phyloP scores from a whole-genome alignment of 805 yeast genomes.

The Suhomyces faveliae region DNA sequence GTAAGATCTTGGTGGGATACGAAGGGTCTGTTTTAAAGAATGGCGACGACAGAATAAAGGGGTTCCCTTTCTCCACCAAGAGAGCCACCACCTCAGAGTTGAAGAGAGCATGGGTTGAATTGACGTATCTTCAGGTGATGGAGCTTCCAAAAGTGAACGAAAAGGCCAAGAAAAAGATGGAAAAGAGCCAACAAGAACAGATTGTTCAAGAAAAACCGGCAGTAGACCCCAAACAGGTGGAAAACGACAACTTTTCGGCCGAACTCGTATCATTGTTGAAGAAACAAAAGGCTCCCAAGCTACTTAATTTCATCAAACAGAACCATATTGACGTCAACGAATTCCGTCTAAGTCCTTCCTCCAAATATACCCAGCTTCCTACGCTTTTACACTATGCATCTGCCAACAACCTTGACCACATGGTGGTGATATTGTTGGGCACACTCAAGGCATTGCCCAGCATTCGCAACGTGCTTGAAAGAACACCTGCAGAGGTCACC shows the following conservation, averaged over 20 bases:
- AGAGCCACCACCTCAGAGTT: constrained; percentile 83
- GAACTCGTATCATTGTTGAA: constrained; percentile 62
- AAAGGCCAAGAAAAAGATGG: constrained; percentile 19
- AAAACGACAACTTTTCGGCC: constrained; percentile 49
- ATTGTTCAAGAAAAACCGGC: constrained; percentile 12
- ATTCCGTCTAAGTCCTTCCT: constrained; percentile 53
- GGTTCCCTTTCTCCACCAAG: constrained; percentile 85
- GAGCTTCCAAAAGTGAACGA: constrained; percentile 52
- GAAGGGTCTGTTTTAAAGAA: constrained; percentile 52
- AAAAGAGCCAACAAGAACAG: constrained; percentile 4
- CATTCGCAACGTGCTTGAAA: constrained; percentile 49
- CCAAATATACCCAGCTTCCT: constrained; percentile 56
- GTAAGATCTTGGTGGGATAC: constrained; percentile 64
- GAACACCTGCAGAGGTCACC: constrained; percentile 69
- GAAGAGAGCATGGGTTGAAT: constrained; percentile 78
- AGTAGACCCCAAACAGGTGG: constrained; percentile 26
- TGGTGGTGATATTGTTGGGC: constrained; percentile 61
- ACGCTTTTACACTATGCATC: constrained; percentile 80
- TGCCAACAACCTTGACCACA: constrained; percentile 60
- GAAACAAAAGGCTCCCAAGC: constrained; percentile 73
- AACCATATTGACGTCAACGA: constrained; percentile 51
- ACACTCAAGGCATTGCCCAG: constrained; percentile 73
- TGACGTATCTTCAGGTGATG: constrained; percentile 56
- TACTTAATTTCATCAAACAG: constrained; percentile 60
- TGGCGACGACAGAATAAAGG: constrained; percentile 61